A percentile compares a stretch with the other conserved stretches of the same genome.
Evolutionary conservation across 352 stramenopile genomes (phyloP).

Genomic region (Globisporangium takayamanum): DNA sequence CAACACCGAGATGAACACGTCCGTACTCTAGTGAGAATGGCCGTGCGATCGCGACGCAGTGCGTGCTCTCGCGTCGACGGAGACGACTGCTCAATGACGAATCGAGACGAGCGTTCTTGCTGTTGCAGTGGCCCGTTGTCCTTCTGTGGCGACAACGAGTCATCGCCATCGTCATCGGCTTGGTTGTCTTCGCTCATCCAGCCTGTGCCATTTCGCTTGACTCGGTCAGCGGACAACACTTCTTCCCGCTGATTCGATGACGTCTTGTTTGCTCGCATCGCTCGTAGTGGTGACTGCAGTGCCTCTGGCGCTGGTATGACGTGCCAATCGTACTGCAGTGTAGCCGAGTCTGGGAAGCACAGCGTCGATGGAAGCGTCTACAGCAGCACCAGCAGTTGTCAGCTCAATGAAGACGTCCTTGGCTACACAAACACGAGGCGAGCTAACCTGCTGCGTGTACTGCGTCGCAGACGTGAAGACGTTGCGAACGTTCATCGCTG

Average conservation of each 20-base stretch:
- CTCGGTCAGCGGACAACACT: too few relatives aligned
- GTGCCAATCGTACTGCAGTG: constrained; percentile 28
- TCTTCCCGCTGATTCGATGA: constrained; percentile 1
- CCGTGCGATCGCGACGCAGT: constrained; percentile 26
- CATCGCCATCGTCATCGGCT: not conserved
- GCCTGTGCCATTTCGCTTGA: too few relatives aligned
- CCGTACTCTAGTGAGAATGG: constrained; percentile 28
- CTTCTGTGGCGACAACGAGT: not conserved
- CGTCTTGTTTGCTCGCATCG: not conserved
- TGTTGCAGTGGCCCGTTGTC: not conserved
- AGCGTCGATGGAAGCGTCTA: constrained; percentile 43
- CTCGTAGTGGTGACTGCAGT: constrained; percentile 1
- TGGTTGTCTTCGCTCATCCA: not conserved
- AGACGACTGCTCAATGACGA: constrained; percentile 3
- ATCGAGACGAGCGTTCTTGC: not conserved
- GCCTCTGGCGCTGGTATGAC: constrained; percentile 12
- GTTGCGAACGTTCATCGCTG: constrained; percentile 60
- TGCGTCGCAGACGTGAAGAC: constrained; percentile 46
- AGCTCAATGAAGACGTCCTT: not conserved
- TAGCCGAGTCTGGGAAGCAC: constrained; percentile 21
- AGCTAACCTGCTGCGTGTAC: constrained; percentile 32
- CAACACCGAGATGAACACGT: not conserved
- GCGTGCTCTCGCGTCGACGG: constrained; percentile 20
- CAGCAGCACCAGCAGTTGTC: not conserved
- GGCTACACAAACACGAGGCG: not conserved